Evolutionary conservation across 257 asterid species (phyloP).

Genomic region (Fraxinus quadrangulata): DNA sequence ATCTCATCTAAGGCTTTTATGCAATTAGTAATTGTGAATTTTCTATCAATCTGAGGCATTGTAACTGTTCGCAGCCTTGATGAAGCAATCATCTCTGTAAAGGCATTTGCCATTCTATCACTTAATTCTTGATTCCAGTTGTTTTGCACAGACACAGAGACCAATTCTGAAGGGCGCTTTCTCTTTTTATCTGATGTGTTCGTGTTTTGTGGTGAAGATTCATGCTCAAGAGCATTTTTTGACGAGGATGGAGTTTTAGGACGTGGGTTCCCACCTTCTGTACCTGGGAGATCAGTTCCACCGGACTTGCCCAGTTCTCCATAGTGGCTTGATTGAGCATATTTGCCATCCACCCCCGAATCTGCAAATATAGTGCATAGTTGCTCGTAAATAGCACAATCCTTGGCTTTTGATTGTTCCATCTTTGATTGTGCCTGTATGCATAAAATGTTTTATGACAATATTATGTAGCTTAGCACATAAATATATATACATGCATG

Average conservation of each 20-base stretch:
- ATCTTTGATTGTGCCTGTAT: not conserved
- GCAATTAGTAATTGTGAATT: conserved; percentile 68
- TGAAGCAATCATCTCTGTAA: conserved; percentile 62
- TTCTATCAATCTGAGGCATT: conserved; percentile 42
- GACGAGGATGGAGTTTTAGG: conserved; percentile 54
- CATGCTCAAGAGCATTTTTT: conserved; percentile 40
- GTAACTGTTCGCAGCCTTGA: conserved; percentile 46
- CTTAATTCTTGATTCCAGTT: conserved; percentile 48
- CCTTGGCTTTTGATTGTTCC: conserved; percentile 61
- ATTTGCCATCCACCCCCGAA: conserved; percentile 78
- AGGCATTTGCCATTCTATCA: conserved; percentile 59
- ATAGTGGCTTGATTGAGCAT: conserved; percentile 95
- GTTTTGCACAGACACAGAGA: conserved; percentile 44
- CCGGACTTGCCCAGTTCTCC: conserved; percentile 56
- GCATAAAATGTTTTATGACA: not conserved
- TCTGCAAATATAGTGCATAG: conserved; percentile 84
- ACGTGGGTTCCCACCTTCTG: conserved; percentile 38
- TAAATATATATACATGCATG: not conserved
- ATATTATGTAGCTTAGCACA: not conserved
- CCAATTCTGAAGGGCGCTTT: conserved; percentile 58
- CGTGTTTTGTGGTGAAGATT: conserved; percentile 41
- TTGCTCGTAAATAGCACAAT: conserved; percentile 78
- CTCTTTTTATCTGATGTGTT: conserved; percentile 61
- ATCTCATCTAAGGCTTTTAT: conserved; percentile 79
- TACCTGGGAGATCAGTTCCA: conserved; percentile 37